A percentile compares a stretch with the other conserved stretches of the same genome.
phyloP scores from a whole-genome alignment of 2,329 filamentous ascomycete genomes.

The Pseudonectria foliicola region DNA sequence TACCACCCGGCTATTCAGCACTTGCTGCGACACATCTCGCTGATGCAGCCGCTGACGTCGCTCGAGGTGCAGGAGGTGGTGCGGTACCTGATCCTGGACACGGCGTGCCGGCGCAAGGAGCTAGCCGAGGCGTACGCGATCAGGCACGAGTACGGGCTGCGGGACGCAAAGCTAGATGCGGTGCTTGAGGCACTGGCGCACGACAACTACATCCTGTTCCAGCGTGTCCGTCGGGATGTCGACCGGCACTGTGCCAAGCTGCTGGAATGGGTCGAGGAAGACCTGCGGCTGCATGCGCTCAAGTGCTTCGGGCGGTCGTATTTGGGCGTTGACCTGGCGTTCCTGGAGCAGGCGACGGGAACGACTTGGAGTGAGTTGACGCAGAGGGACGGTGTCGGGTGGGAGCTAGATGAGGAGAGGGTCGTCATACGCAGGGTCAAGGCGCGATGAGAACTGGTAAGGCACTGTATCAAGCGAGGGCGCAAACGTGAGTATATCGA shows the following conservation, averaged over 20 bases:
- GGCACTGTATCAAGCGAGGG: no score
- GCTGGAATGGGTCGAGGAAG: constrained; percentile 72
- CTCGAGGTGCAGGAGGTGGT: constrained; percentile 73
- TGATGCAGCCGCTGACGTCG: constrained; percentile 57
- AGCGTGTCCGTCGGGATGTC: constrained; percentile 60
- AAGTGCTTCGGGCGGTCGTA: constrained; percentile 85
- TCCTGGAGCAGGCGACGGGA: constrained; percentile 62
- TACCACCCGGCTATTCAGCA: constrained; percentile 84
- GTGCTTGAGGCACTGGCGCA: constrained; percentile 65
- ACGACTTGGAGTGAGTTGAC: constrained; percentile 66
- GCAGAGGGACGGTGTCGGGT: constrained; percentile 68
- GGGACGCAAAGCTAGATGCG: constrained; percentile 60
- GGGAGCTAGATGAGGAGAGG: constrained; percentile 66
- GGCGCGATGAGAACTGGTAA: constrained; percentile 25
- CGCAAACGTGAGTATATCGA: constrained; percentile 3
- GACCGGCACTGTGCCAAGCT: constrained; percentile 75
- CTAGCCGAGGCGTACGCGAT: constrained; percentile 66
- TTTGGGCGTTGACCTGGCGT: constrained; percentile 59
- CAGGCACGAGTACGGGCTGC: constrained; percentile 52
- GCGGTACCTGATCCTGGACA: constrained; percentile 76
- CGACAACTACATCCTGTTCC: constrained; percentile 79
- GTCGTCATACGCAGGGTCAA: constrained; percentile 66
- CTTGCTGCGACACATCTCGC: constrained; percentile 66
- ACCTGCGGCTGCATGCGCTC: constrained; percentile 67
- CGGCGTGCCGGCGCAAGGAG: constrained; percentile 75